Evolutionary conservation across 148 eudicot species (phyloP).

Genomic region (Gaultheria prostrata): DNA sequence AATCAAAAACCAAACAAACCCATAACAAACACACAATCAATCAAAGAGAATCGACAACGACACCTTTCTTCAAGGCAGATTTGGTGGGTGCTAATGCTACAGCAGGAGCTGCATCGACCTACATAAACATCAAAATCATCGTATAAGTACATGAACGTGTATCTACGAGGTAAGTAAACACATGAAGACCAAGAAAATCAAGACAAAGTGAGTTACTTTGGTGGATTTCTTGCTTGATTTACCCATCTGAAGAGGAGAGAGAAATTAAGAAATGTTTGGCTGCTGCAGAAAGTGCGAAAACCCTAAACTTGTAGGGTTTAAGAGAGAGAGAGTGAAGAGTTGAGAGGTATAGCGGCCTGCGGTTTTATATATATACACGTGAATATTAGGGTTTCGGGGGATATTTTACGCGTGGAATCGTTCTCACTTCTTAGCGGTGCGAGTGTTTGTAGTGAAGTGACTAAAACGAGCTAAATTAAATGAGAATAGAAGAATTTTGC

Average conservation of each 20-base stretch:
- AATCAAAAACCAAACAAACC: background rate
- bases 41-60: background rate
- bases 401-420: background rate
- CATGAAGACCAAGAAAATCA: background rate
- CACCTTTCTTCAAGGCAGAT: conserved; percentile 66
- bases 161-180: background rate
- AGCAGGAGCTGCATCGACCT: conserved; percentile 53
- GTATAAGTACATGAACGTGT: background rate
- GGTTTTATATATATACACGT: background rate
- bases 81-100: conserved; percentile 28
- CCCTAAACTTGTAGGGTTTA: conserved; percentile 22
- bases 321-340: background rate
- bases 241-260: conserved; percentile 28
- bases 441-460: background rate
- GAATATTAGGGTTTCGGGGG: conserved; percentile 19
- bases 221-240: conserved; percentile 48
- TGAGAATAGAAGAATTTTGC: no score
- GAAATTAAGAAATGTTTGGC: background rate
- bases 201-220: conserved; percentile 26
- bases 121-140: conserved; percentile 12
- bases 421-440: background rate
- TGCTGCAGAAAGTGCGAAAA: conserved; percentile 9
- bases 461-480: no score
- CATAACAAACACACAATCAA: background rate
- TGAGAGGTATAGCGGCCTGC: background rate